Percentiles rank a stretch among this genome's conserved stretches.
These are phyloP conservation scores for Quercus aquifolioides DNA, from an alignment of 306 rosid genomes.

Conservation along the genomic window DNA sequence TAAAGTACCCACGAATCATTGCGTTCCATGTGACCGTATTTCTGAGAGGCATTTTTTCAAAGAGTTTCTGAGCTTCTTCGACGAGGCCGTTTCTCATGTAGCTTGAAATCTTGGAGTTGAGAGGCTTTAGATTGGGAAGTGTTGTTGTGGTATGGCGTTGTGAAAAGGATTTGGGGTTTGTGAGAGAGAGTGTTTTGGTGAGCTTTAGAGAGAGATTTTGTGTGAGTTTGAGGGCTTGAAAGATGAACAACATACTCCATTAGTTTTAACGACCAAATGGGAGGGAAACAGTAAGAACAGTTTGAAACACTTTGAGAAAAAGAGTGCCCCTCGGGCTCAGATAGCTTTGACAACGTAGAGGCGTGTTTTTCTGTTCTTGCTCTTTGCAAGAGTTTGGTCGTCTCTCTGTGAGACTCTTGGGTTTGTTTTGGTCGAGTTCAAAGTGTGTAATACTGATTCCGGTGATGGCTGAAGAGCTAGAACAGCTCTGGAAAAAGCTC, in stretches of 20 bases:
- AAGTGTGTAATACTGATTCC: too few relatives aligned
- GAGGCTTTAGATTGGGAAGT: slow-evolving; percentile 28
- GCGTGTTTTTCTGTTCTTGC: too few relatives aligned
- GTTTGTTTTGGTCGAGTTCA: too few relatives aligned
- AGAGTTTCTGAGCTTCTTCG: slow-evolving; percentile 42
- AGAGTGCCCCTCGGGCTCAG: too few relatives aligned
- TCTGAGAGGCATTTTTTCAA: slow-evolving; percentile 42
- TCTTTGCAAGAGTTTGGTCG: too few relatives aligned
- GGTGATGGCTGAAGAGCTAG: too few relatives aligned
- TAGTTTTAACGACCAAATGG: neutral
- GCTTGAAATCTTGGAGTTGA: slow-evolving; percentile 45
- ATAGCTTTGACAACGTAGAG: too few relatives aligned
- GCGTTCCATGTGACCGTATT: slow-evolving; percentile 50
- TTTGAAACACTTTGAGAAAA: too few relatives aligned
- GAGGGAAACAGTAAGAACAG: neutral
- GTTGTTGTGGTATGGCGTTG: neutral
- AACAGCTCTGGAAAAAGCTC: too few relatives aligned
- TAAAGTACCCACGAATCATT: slow-evolving; percentile 44
- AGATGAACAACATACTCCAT: slow-evolving; percentile 40
- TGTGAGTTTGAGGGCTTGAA: slow-evolving; percentile 23
- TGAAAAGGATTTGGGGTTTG: neutral
- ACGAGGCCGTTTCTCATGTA: slow-evolving; percentile 34
- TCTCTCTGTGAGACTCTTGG: too few relatives aligned
- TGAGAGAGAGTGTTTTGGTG: slow-evolving; percentile 9
- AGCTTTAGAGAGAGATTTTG: slow-evolving; percentile 8